A percentile compares a stretch with the other conserved stretches of the same genome.
phyloP scores from a whole-genome alignment of 2,329 filamentous ascomycete species.

The Trichoderma lentiforme region DNA sequence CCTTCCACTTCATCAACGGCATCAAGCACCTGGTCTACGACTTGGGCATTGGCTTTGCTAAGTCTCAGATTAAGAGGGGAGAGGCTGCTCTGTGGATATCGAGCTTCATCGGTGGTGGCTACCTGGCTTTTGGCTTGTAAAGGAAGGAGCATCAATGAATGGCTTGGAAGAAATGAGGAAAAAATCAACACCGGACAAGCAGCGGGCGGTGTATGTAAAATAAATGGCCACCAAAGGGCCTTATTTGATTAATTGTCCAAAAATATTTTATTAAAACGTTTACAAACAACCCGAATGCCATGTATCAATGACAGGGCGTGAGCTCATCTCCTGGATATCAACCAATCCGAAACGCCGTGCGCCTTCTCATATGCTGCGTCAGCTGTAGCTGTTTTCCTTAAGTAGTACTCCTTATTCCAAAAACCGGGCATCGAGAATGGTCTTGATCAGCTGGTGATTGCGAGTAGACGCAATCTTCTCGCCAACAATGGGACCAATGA shows the following conservation, averaged over 20 bases:
- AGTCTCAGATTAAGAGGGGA: slow-evolving; percentile 43
- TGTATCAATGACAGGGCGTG: background rate
- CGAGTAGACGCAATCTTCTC: slow-evolving; percentile 44
- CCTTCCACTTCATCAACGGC: slow-evolving; percentile 56
- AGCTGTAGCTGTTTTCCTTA: background rate
- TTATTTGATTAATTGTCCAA: slow-evolving; percentile 10
- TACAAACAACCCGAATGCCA: background rate
- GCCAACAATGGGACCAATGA: slow-evolving; percentile 54
- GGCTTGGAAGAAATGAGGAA: background rate
- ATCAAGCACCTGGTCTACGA: slow-evolving; percentile 55
- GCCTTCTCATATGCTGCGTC: slow-evolving; percentile 17
- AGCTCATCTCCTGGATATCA: slow-evolving; percentile 15
- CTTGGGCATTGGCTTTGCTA: slow-evolving; percentile 48
- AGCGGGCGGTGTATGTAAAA: slow-evolving; percentile 12
- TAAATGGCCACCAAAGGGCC: background rate
- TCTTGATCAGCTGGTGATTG: slow-evolving; percentile 47
- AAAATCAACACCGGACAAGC: background rate
- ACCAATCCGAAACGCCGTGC: slow-evolving; percentile 27
- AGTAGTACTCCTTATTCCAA: slow-evolving; percentile 39
- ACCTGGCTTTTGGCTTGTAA: slow-evolving; percentile 49
- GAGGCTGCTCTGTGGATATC: slow-evolving; percentile 50
- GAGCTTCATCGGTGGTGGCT: slow-evolving; percentile 41
- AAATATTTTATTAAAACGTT: background rate
- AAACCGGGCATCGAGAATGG: slow-evolving; percentile 53
- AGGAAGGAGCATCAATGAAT: slow-evolving; percentile 17